Evolutionary conservation across 1,284 basidiomycete genomes (phyloP), one percentile per base, ranked within the genome.

Genomic region (Hypsizygus ulmarius): DNA sequence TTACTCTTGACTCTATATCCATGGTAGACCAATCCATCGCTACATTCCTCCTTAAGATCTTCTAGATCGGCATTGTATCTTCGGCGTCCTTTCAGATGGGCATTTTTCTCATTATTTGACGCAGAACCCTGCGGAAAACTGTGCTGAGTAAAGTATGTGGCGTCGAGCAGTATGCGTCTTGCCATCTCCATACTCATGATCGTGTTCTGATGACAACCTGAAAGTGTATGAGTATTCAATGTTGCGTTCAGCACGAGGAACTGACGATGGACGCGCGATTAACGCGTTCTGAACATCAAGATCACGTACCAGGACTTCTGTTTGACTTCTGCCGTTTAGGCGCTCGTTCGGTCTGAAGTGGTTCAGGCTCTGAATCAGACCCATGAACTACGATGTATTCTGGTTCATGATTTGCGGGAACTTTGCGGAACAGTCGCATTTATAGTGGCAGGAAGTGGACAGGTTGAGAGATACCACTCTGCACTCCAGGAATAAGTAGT

Each of bases 11-110:
- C 52, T 34, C 59, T 59, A 46, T 78, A 57, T 5, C 67, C 69
- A 39, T 67, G 59, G 15, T 68, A 58, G 34, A 54, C 56, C 51
- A 74, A 58, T n/a, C 70, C 67, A 16, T 52, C 59, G 29, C 53
- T 61, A 43, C 63, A 68, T 41, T 65, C 64, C 16, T 65, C 60
- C 47, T 68, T 67, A 44, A 78, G 51, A 52, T 77, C 74, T 1
- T 63, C 55, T 16, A 83, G 64, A 64, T 83, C 81, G 21, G 78
- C 77, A 12, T 64, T 67, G 59, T 79, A 82, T 45, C 74, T 69
- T 56, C 68, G 75, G 25, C 78, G 66, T 10, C 79, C 79, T 62
- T 75, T 81, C 53, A 78, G 58, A 46, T 71, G 65, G 5, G 60
- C 58, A 54, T 76, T 75, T 57, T 65, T 72, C 36, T 59, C 59